These are phyloP conservation scores for Aspergillus puulaauensis DNA, from an alignment of 2,329 filamentous ascomycete genomes.

Conservation along the genomic window DNA sequence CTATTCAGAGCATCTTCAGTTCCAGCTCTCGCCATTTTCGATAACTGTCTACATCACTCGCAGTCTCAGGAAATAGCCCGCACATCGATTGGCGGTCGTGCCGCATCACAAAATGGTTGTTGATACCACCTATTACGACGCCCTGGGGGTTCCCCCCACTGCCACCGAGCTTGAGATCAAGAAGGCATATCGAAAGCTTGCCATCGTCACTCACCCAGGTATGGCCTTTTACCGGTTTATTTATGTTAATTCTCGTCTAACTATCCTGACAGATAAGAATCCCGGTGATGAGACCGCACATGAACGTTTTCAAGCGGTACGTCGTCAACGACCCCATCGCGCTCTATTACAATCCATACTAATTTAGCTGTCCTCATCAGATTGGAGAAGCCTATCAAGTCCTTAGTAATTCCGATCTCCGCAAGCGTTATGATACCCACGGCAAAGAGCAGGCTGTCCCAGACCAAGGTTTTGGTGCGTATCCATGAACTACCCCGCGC, in stretches of 20 bases:
- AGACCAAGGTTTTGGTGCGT: slow-evolving; percentile 77
- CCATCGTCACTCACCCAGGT: slow-evolving; percentile 91
- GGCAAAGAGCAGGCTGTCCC: slow-evolving; percentile 94
- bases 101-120: slow-evolving; percentile 66
- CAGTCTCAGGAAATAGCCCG: neutral
- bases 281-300: slow-evolving; percentile 92
- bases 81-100: slow-evolving; percentile 6
- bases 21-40: neutral
- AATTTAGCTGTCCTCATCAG: slow-evolving; percentile 31
- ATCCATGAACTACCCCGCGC: neutral
- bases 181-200: slow-evolving; percentile 92
- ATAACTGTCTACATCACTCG: neutral
- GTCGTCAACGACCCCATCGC: slow-evolving; percentile 17
- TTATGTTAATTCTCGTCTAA: slow-evolving; percentile 9
- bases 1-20: neutral
- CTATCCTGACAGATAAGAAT: slow-evolving; percentile 74
- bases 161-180: slow-evolving; percentile 93
- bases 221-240: slow-evolving; percentile 14
- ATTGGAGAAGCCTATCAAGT: slow-evolving; percentile 73
- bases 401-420: slow-evolving; percentile 80
- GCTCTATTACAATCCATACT: slow-evolving; percentile 4
- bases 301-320: slow-evolving; percentile 86
- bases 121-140: slow-evolving; percentile 86
- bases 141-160: slow-evolving; percentile 77
- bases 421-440: slow-evolving; percentile 92